Conservation (phyloP, 805 yeast genomes). For the Candida suzukii region DNA sequence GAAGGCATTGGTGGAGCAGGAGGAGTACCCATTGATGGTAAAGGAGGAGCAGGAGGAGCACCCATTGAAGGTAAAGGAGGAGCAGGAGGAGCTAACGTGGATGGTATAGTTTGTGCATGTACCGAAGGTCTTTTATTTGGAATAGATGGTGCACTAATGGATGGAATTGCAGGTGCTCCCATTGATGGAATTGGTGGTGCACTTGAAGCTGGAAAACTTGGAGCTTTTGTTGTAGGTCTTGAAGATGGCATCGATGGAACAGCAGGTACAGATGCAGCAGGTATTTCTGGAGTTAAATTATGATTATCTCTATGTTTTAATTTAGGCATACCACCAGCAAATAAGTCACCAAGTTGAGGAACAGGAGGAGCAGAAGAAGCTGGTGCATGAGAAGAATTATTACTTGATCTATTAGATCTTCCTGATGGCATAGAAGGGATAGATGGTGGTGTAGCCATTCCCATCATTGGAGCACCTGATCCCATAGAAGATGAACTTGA, state of each 20-base stretch:
- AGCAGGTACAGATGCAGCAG: slow-evolving; percentile 9
- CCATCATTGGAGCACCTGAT: slow-evolving; percentile 3
- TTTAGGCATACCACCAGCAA: slow-evolving; percentile 79
- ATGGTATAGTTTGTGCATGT: slow-evolving; percentile 10
- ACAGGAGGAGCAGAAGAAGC: slow-evolving; percentile 24
- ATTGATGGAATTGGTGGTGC: slow-evolving; percentile 17
- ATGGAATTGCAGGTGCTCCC: slow-evolving; percentile 13
- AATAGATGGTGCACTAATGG: slow-evolving; percentile 6
- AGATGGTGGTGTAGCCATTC: slow-evolving; percentile 16
- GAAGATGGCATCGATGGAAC: slow-evolving; percentile 15
- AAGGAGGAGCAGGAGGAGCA: slow-evolving; percentile 16
- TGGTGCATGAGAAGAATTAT: slow-evolving; percentile 7
- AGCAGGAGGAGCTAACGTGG: slow-evolving; percentile 15
- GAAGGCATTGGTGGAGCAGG: slow-evolving; percentile 10
- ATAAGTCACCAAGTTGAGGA: slow-evolving; percentile 58
- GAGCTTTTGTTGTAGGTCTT: slow-evolving; percentile 7
- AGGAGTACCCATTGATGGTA: slow-evolving; percentile 4
- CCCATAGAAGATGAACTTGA: slow-evolving; percentile 7
- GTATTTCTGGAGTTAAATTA: slow-evolving; percentile 7
- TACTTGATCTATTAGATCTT: slow-evolving; percentile 1
- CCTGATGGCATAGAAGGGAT: slow-evolving; percentile 17
- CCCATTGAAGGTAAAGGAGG: slow-evolving; percentile 15
- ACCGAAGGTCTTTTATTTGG: slow-evolving; percentile 12
- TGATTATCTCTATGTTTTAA: slow-evolving; percentile 41
- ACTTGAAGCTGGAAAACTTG: background rate